Evolutionary conservation across 148 eudicot species (phyloP).

Genomic region (Camellia lanceoleosa): DNA sequence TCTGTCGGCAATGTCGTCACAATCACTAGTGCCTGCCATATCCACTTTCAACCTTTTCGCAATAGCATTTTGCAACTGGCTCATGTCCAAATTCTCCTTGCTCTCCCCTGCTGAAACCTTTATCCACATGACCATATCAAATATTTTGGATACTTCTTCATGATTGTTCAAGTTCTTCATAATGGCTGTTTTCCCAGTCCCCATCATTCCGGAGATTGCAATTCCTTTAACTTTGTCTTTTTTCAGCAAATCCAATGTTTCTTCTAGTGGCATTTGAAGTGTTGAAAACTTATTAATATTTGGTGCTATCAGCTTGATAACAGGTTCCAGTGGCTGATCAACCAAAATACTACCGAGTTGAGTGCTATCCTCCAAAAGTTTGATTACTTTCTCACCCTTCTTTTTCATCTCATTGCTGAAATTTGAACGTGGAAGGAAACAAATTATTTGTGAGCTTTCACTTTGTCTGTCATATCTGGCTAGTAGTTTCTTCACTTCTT

Average conservation of each 20-base stretch:
- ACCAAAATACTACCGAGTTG: no score
- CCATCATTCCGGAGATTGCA: slow-evolving; percentile 7
- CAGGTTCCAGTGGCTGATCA: no score
- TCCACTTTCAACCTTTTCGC: neutral
- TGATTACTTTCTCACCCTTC: no score
- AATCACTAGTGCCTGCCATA: neutral
- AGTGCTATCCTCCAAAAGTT: no score
- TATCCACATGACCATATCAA: slow-evolving; percentile 19
- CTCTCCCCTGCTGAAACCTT: slow-evolving; percentile 8
- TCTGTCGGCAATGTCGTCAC: neutral
- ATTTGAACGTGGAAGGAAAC: no score
- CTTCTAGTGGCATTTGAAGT: neutral
- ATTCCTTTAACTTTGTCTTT: slow-evolving; percentile 10
- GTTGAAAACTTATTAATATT: neutral
- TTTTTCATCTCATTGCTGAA: no score
- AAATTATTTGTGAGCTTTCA: no score
- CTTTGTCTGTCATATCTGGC: no score
- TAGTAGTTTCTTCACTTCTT: no score
- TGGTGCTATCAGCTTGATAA: neutral
- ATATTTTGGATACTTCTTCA: slow-evolving; percentile 11
- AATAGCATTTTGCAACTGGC: slow-evolving; percentile 3
- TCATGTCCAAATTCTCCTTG: neutral
- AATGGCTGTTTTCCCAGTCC: slow-evolving; percentile 22
- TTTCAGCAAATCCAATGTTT: neutral
- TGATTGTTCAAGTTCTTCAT: slow-evolving; percentile 21